phyloP scores from a whole-genome alignment of 495 filamentous ascomycete genomes.

The Xylaria grammica region DNA sequence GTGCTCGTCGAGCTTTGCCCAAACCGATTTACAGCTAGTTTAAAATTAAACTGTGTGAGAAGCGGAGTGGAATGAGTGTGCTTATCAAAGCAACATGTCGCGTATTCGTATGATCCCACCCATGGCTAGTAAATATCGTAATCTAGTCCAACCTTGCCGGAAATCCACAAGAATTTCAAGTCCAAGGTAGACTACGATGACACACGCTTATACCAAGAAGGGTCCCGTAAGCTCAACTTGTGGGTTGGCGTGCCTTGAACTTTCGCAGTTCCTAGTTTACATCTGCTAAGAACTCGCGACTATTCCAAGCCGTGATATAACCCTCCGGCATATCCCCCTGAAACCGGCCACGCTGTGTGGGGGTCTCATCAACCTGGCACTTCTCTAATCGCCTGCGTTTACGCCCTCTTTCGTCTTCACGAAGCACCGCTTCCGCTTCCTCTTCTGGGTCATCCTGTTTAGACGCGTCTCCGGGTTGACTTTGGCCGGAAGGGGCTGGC shows the following conservation, averaged over 20 bases:
- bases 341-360: neutral
- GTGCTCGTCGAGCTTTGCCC: too few relatives aligned
- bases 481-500: neutral
- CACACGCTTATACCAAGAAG: too few relatives aligned
- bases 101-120: too few relatives aligned
- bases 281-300: constrained; percentile 6
- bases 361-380: constrained; percentile 1
- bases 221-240: constrained; percentile 1
- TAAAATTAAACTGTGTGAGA: too few relatives aligned
- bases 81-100: too few relatives aligned
- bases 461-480: neutral
- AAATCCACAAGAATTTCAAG: too few relatives aligned
- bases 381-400: neutral
- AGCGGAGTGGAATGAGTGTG: too few relatives aligned
- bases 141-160: too few relatives aligned
- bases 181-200: too few relatives aligned
- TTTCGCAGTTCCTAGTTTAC: neutral
- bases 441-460: neutral
- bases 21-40: too few relatives aligned
- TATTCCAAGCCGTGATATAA: constrained; percentile 3
- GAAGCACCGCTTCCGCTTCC: neutral
- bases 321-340: neutral
- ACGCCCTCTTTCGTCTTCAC: neutral
- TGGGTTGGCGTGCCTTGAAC: constrained; percentile 1
- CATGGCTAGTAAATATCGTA: too few relatives aligned